These are phyloP conservation scores for Cercospora sesami DNA, from an alignment of 2,329 filamentous ascomycete species.

Conservation along the genomic window DNA sequence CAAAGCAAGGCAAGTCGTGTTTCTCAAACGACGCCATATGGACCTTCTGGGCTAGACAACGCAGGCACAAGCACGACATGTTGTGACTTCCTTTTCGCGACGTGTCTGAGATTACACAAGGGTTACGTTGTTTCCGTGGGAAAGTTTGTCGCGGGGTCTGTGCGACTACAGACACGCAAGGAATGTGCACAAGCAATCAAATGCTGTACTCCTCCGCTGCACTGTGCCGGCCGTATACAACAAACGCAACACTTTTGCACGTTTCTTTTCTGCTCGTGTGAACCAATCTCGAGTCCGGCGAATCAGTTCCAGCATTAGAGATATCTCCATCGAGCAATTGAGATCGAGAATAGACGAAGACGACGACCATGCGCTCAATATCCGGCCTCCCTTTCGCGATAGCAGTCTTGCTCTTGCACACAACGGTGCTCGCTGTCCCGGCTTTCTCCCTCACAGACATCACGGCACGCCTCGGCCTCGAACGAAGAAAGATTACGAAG, in stretches of 20 bases:
- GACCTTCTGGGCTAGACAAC: background rate
- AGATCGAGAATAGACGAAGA: too few species aligned
- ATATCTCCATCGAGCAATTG: background rate
- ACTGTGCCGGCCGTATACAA: background rate
- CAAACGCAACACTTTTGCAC: background rate
- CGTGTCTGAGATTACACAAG: constrained; percentile 7
- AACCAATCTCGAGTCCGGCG: background rate
- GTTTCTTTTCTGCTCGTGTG: background rate
- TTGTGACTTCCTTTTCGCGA: background rate
- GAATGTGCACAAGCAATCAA: constrained; percentile 10
- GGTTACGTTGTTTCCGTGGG: background rate
- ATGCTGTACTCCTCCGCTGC: background rate
- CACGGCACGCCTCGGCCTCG: background rate
- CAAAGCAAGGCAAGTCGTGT: background rate
- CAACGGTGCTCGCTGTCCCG: constrained; percentile 12
- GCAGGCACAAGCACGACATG: constrained; percentile 3
- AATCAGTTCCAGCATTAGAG: background rate
- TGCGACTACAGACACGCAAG: constrained; percentile 9
- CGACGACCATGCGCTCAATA: constrained; percentile 6
- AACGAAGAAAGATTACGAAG: constrained; percentile 16
- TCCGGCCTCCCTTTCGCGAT: constrained; percentile 10
- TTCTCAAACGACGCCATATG: background rate
- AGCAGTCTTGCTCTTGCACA: constrained; percentile 10
- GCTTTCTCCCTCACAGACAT: background rate
- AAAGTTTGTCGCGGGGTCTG: constrained; percentile 14